phyloP scores from a whole-genome alignment of 2,329 filamentous ascomycete genomes.

The Trematosphaeria pertusa region DNA sequence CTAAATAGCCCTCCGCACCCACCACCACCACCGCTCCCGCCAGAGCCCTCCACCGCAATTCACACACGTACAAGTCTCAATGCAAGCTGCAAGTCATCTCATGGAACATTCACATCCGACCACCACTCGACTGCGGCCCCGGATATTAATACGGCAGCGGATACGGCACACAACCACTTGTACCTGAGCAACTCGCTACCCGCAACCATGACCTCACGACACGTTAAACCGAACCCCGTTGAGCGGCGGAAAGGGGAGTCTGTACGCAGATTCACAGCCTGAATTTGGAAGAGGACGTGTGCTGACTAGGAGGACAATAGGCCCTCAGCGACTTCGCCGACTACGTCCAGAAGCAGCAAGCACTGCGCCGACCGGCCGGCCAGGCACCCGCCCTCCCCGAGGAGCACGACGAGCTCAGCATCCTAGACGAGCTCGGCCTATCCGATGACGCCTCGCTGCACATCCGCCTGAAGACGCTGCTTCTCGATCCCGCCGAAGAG shows the following conservation, averaged over 20 bases:
- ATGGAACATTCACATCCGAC: slow-evolving; percentile 38
- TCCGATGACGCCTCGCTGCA: slow-evolving; percentile 70
- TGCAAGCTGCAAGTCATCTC: slow-evolving; percentile 35
- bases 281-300: background rate
- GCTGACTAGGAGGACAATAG: slow-evolving; percentile 42
- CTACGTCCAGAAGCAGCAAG: slow-evolving; percentile 94
- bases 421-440: slow-evolving; percentile 79
- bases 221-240: slow-evolving; percentile 69
- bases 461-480: slow-evolving; percentile 75
- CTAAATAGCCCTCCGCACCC: slow-evolving; percentile 24
- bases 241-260: slow-evolving; percentile 88
- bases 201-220: slow-evolving; percentile 42
- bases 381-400: slow-evolving; percentile 53
- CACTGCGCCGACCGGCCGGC: slow-evolving; percentile 61
- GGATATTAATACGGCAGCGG: slow-evolving; percentile 33
- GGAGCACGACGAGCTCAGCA: slow-evolving; percentile 88
- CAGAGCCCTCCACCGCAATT: slow-evolving; percentile 20
- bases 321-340: slow-evolving; percentile 96
- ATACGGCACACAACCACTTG: slow-evolving; percentile 20
- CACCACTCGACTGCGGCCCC: too few species aligned
- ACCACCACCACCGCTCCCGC: slow-evolving; percentile 5
- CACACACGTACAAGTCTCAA: slow-evolving; percentile 32
- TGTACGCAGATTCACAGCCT: slow-evolving; percentile 59
- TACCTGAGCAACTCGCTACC: slow-evolving; percentile 6
- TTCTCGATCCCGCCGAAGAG: slow-evolving; percentile 67